phyloP scores from a whole-genome alignment of 2,329 filamentous ascomycete genomes.

The Cyphellophora attinorum region DNA sequence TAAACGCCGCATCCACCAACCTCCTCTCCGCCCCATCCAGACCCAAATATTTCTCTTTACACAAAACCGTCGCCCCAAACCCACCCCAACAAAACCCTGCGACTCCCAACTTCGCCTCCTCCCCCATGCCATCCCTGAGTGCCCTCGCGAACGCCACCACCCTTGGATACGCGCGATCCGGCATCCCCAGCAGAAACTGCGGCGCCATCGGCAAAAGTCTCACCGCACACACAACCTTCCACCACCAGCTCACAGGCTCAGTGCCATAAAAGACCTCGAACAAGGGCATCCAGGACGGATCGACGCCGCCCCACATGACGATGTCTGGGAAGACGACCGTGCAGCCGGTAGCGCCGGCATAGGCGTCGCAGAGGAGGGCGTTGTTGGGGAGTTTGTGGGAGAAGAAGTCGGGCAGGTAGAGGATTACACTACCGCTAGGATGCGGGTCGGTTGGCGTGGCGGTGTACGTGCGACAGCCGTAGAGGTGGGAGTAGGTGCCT shows the following conservation, averaged over 20 bases:
- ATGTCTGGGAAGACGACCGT: conserved; percentile 20
- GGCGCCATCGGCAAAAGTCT: conserved; percentile 7
- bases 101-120: conserved; percentile 34
- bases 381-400: conserved; percentile 47
- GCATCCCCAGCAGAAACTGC: conserved; percentile 18
- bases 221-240: conserved; percentile 5
- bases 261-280: conserved; percentile 12
- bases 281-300: conserved; percentile 7
- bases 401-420: conserved; percentile 47
- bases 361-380: conserved; percentile 43
- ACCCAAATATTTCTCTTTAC: conserved; percentile 23
- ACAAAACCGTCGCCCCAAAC: conserved; percentile 39
- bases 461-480: conserved; percentile 43
- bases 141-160: conserved; percentile 25
- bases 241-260: conserved; percentile 2
- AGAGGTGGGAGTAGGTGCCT: conserved; percentile 35
- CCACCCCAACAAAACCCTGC: conserved; percentile 56
- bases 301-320: conserved; percentile 16
- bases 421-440: conserved; percentile 27
- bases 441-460: conserved; percentile 26
- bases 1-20: conserved; percentile 42
- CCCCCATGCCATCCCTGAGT: conserved; percentile 20
- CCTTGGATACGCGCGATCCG: conserved; percentile 20
- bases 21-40: conserved; percentile 12
- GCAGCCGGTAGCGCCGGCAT: conserved; percentile 29